Base-by-base conservation (phyloP, 495 filamentous ascomycete genomes). In the Penicillium malachiteum region DNA sequence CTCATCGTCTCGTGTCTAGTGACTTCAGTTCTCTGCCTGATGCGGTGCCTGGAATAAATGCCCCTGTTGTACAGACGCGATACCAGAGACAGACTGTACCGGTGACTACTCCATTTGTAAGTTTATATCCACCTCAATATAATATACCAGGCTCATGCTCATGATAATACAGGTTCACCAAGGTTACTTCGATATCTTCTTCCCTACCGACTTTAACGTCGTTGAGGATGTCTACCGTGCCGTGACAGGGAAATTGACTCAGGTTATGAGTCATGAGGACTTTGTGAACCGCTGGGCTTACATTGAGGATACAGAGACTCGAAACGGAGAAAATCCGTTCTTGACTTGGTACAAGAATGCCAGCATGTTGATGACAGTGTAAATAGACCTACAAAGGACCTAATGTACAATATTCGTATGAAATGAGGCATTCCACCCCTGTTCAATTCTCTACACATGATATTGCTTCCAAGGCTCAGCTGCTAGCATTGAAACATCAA, bases 141-240 rank as follows among this genome's bases (percentile, higher is more conserved):
- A 26, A 0, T 35, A 7, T 1, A 3, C 32, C 13, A 13, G 11
- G 6, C 45, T 34, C 13, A 16, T 17, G 32, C 6, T 43, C 18
- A 37, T 44, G 1, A 14, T 11, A 12, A 49, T 30, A 30, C 58
- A 95, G 91, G 91, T 97, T 14, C 91, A 96, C 59, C 95, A 99
- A 76, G 95, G 94, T 11, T 96, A 96, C 71, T 99, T 99, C 62
- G 95, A 97, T 70, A 97, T 99, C 69, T 84, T 99, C 64, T 99
- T 99, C 74, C 94, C 94, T 0, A 97, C 93, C 11, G 86, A 99
- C 67, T 99, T 97, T 71, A 78, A 82, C 34, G 85, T 92, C 38
- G 81, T 92, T 68, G 90, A 97, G 68, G 85, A 88, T 60, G 83
- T 97, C 56, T 98, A 98, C 73, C 84, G 87, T 48, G 92, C 91